These are phyloP conservation scores for Neurospora sp. DNA, from an alignment of 495 filamentous ascomycete genomes.

Conservation along the genomic window DNA sequence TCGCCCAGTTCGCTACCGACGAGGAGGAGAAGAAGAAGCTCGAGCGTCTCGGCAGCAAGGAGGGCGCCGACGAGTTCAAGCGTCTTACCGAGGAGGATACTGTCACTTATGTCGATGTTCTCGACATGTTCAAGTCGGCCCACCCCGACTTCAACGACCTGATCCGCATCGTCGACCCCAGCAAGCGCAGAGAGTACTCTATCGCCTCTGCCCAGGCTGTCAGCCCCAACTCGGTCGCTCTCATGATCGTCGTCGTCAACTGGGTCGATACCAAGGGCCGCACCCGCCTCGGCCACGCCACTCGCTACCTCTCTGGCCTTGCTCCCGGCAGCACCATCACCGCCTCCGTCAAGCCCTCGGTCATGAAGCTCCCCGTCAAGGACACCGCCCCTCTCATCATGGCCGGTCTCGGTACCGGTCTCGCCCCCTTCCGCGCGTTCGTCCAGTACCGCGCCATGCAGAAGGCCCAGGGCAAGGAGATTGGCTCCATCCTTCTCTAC, in stretches of 20 bases:
- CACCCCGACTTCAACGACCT: constrained; percentile 87
- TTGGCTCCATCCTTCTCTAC: constrained; percentile 88
- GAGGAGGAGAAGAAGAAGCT: constrained; percentile 74
- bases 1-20: constrained; percentile 78
- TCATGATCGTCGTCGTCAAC: constrained; percentile 95
- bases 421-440: constrained; percentile 96
- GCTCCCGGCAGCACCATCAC: constrained; percentile 66
- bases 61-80: constrained; percentile 92
- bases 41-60: constrained; percentile 63
- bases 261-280: constrained; percentile 86
- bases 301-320: constrained; percentile 71
- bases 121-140: constrained; percentile 80
- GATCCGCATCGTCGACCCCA: constrained; percentile 73
- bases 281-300: constrained; percentile 86
- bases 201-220: constrained; percentile 95
- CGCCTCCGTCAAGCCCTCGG: constrained; percentile 90
- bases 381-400: constrained; percentile 92
- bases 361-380: constrained; percentile 84
- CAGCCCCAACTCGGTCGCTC: constrained; percentile 71
- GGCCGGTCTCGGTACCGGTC: constrained; percentile 96
- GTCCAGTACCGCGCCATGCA: constrained; percentile 97
- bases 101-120: constrained; percentile 80
- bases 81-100: constrained; percentile 87
- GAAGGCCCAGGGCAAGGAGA: constrained; percentile 87
- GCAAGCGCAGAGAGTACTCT: constrained; percentile 96